Base-by-base conservation (phyloP, 495 filamentous ascomycete species). In the Pseudoneurospora amorphoporcata region DNA sequence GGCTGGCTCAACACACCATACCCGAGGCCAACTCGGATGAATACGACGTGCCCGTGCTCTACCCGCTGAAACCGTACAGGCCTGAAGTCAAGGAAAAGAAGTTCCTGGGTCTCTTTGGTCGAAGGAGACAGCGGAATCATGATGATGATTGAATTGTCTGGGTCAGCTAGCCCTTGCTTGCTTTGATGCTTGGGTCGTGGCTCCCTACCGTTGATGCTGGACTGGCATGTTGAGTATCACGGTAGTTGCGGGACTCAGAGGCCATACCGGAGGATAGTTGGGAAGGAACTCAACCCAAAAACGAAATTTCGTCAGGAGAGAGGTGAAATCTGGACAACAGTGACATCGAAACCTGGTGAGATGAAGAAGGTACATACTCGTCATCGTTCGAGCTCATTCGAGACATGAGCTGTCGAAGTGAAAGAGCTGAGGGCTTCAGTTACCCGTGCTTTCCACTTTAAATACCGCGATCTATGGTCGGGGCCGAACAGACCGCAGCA, bases 31-130 rank as follows among this genome's bases (percentile, higher is more conserved):
- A 74, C 9, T 72, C 73, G 6, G 78, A 76, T 35, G 77, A 77
- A 47, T 80, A 81, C 53, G 77, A 80, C 58, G 74, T 81, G 35
- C 47, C 68, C 3, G 77, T 78, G 1, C 17, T 75, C 58, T 82
- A 80, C 35, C 80, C 80, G 0, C 32, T 81, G 72, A 77, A 72
- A 71, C 78, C 80, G 32, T 81, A 77, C 69, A 75, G 71, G 32
- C 69, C 73, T 5, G 79, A 79, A 69, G 76, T 75, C 39, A 77
- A 73, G 53, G 77, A 77, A 70, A 76, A 70, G 75, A 70, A 78
- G 29, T 76, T 80, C 29, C 77, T 73, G 71, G 78, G 78, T 1
- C 40, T 78, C 10, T 81, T 81, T 69, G 68, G 74, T 4, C 72
- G 78, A 41, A 76, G 71, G 38, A 72, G 58, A 41, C 68, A 72